phyloP scores from a whole-genome alignment of 192 early-diverging fungal genomes.

The Funneliformis mosseae region DNA sequence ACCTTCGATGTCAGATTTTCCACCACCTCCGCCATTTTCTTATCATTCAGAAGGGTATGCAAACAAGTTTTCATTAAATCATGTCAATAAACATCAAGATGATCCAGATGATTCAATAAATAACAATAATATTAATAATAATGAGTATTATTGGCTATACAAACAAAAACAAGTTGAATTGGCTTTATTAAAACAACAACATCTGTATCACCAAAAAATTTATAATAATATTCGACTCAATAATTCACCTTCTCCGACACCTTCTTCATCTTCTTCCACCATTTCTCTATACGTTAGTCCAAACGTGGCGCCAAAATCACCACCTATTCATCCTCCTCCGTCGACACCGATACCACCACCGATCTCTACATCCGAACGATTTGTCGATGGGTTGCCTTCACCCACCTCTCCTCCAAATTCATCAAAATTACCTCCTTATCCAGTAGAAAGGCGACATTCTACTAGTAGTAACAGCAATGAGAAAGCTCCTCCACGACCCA shows the following conservation, averaged over 20 bases:
- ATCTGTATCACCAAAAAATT: neutral
- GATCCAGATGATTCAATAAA: neutral
- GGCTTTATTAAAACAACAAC: neutral
- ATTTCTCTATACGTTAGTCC: neutral
- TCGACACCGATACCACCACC: neutral
- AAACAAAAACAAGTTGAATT: neutral
- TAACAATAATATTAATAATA: neutral
- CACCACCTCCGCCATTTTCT: neutral
- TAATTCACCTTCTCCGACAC: neutral
- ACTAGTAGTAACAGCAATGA: neutral
- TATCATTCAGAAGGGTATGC: neutral
- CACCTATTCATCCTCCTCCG: neutral
- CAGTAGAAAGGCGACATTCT: neutral
- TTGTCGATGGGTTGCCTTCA: neutral
- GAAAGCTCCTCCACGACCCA: neutral
- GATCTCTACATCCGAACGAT: neutral
- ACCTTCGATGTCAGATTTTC: neutral
- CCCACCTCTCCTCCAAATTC: neutral
- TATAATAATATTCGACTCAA: neutral
- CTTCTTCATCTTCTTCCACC: neutral
- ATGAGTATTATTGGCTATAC: neutral
- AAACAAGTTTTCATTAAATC: neutral
- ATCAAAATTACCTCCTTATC: conserved; percentile 1
- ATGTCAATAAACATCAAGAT: neutral
- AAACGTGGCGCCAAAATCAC: neutral